These are phyloP conservation scores for Petunia hybrid DNA, from an alignment of 305 asterid genomes.

Conservation along the genomic window DNA sequence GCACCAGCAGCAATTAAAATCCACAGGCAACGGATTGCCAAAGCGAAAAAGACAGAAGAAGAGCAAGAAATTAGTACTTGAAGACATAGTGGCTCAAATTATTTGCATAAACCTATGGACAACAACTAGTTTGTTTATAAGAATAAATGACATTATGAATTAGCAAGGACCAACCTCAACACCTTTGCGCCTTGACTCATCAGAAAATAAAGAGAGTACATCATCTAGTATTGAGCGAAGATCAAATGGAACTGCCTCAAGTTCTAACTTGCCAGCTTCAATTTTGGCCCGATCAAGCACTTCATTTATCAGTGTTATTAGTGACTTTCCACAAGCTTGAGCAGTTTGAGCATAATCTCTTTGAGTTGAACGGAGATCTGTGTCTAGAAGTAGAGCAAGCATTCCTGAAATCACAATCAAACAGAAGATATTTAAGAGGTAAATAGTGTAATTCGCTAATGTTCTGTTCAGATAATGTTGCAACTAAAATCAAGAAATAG, in stretches of 20 bases:
- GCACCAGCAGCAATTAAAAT: slow-evolving; percentile 20
- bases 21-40: slow-evolving; percentile 18
- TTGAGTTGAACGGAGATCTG: slow-evolving; percentile 85
- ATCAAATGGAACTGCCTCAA: slow-evolving; percentile 89
- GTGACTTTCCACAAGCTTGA: slow-evolving; percentile 88
- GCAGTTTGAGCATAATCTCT: slow-evolving; percentile 96
- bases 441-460: not conserved
- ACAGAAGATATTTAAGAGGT: slow-evolving; percentile 17
- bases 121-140: not conserved
- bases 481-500: not conserved
- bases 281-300: slow-evolving; percentile 95
- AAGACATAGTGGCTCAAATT: not conserved
- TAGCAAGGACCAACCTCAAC: slow-evolving; percentile 63
- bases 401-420: slow-evolving; percentile 62
- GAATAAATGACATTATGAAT: not conserved
- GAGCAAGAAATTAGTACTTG: slow-evolving; percentile 22
- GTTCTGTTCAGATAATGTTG: slow-evolving; percentile 17
- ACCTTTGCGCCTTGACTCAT: slow-evolving; percentile 83
- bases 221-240: slow-evolving; percentile 81
- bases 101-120: not conserved
- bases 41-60: slow-evolving; percentile 23
- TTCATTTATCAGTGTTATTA: slow-evolving; percentile 88
- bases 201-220: slow-evolving; percentile 89
- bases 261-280: slow-evolving; percentile 88
- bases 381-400: slow-evolving; percentile 82